phyloP scores from a whole-genome alignment of 257 asterid genomes.

The Cruciata laevipes region DNA sequence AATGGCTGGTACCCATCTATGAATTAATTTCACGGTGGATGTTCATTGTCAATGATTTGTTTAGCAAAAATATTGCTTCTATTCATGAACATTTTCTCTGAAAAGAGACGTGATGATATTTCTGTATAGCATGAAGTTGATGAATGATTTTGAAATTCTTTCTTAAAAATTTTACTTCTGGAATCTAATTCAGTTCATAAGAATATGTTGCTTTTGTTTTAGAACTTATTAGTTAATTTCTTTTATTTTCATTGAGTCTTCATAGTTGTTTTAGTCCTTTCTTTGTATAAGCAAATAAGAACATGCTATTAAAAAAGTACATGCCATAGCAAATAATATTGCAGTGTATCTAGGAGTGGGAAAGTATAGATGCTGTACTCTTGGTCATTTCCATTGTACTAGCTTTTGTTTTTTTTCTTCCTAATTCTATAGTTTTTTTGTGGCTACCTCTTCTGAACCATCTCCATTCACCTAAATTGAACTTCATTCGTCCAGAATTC shows the following conservation, averaged over 20 bases:
- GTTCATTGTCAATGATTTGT: neutral
- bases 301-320: neutral
- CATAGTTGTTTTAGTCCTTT: neutral
- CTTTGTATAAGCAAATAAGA: neutral
- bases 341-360: neutral
- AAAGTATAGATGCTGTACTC: neutral
- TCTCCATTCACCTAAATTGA: neutral
- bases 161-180: neutral
- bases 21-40: neutral
- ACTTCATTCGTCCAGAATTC: neutral
- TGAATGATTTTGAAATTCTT: too few species aligned
- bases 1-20: neutral
- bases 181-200: neutral
- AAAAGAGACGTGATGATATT: neutral
- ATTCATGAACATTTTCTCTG: neutral
- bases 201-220: neutral
- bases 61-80: neutral
- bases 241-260: too few species aligned
- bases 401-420: neutral
- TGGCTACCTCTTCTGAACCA: neutral
- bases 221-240: neutral
- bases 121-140: neutral
- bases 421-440: neutral
- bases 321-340: neutral
- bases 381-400: neutral